Conservation (phyloP, 768 basidiomycete species). For the Lentinus tigrinus region DNA sequence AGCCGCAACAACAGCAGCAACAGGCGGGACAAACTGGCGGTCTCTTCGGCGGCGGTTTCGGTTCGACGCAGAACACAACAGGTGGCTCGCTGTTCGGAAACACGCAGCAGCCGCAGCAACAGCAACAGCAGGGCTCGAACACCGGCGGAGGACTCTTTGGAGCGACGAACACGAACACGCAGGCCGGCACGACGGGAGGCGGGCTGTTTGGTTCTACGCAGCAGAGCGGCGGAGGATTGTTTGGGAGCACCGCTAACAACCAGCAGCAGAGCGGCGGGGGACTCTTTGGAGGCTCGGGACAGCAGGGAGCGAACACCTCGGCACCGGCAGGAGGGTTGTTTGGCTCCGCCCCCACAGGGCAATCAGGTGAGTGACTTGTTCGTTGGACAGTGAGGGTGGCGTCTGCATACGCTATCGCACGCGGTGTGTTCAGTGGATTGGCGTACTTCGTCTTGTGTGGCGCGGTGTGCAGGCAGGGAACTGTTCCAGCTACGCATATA, state of each 20-base stretch:
- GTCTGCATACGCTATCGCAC: too few species aligned
- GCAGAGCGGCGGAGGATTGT: slow-evolving; percentile 23
- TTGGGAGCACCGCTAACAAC: slow-evolving; percentile 20
- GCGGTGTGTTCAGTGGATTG: too few species aligned
- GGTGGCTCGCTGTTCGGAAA: slow-evolving; percentile 12
- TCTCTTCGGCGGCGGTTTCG: slow-evolving; percentile 17
- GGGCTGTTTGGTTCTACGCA: slow-evolving; percentile 15
- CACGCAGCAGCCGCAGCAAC: slow-evolving; percentile 17
- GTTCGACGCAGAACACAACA: background rate
- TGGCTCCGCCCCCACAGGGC: background rate
- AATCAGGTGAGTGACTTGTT: background rate
- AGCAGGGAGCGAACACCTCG: background rate
- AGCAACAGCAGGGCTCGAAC: slow-evolving; percentile 13
- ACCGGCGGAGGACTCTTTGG: slow-evolving; percentile 16
- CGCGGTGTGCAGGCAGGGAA: too few species aligned
- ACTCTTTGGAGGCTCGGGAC: slow-evolving; percentile 18
- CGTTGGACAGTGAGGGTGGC: background rate
- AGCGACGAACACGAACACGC: slow-evolving; percentile 14
- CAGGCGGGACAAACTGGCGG: slow-evolving; percentile 16
- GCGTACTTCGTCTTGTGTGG: too few species aligned
- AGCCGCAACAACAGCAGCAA: slow-evolving; percentile 20
- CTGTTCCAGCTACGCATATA: too few species aligned
- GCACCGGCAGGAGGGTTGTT: slow-evolving; percentile 7
- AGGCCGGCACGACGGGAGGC: slow-evolving; percentile 10
- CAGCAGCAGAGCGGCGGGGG: slow-evolving; percentile 15